phyloP scores from a whole-genome alignment of 176 grass and related monocot species.

The Triticum dicoccoides region DNA sequence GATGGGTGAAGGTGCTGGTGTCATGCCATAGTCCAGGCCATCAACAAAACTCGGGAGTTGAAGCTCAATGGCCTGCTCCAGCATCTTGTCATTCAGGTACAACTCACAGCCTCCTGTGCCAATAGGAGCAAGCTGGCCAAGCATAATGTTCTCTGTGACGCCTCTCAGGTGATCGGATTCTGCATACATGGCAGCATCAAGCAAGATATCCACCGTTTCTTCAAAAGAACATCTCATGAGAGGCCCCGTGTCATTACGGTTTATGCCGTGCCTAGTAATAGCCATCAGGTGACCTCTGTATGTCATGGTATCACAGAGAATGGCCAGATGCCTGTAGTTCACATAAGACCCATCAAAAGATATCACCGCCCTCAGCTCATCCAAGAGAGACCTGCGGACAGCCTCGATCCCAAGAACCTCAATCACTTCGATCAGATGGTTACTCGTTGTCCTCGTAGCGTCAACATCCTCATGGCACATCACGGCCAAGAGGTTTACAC shows the following conservation, averaged over 20 bases:
- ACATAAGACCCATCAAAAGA: constrained; percentile 99
- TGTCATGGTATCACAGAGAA: constrained; percentile 98
- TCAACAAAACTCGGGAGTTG: constrained; percentile 86
- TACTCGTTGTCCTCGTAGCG: constrained; percentile 91
- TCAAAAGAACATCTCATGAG: constrained; percentile 96
- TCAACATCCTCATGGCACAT: constrained; percentile 96
- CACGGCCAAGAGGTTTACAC: constrained; percentile 93
- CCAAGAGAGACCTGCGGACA: constrained; percentile 75
- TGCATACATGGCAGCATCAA: constrained; percentile 84
- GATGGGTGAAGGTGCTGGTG: constrained; percentile 67
- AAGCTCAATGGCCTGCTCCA: constrained; percentile 91
- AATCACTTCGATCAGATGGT: constrained; percentile 96
- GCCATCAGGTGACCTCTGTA: constrained; percentile 95
- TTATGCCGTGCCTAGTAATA: constrained; percentile 91
- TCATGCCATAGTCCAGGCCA: constrained; percentile 72
- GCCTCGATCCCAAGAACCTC: constrained; percentile 97
- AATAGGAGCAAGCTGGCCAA: constrained; percentile 90
- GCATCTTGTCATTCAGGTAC: constrained; percentile 90
- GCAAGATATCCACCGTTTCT: constrained; percentile 94
- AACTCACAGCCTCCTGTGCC: constrained; percentile 77
- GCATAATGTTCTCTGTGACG: constrained; percentile 95
- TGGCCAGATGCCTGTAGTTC: constrained; percentile 93
- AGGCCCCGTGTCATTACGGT: constrained; percentile 88
- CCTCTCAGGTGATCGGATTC: constrained; percentile 88
- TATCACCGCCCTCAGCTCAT: constrained; percentile 92